Conservation (phyloP, 176 grass and related monocot genomes). For the Triticum urartu region DNA sequence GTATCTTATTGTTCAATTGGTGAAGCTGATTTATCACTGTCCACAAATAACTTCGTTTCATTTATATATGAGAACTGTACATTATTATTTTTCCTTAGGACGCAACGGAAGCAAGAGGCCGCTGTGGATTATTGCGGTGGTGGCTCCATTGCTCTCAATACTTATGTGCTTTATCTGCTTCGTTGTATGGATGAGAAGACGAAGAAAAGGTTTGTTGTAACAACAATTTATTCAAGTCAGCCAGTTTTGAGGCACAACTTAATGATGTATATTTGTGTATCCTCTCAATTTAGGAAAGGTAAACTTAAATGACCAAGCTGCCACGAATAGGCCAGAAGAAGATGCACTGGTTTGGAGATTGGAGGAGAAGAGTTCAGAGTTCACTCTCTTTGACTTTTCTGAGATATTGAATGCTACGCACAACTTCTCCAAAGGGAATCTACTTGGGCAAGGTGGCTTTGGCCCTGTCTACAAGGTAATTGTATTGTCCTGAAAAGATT, state of each 20-base stretch:
- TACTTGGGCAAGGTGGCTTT: conserved; percentile 58
- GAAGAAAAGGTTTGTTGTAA: conserved; percentile 19
- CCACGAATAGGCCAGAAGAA: not conserved
- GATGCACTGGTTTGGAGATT: not conserved
- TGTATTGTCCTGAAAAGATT: not conserved
- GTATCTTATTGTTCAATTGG: too few relatives aligned
- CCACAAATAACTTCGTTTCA: too few relatives aligned
- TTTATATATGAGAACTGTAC: not conserved
- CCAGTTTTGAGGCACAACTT: not conserved
- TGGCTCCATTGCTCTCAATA: not conserved
- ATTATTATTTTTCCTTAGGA: not conserved
- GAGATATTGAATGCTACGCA: conserved; percentile 21
- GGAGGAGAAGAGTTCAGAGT: conserved; percentile 30
- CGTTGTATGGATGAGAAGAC: not conserved
- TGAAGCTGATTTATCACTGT: too few relatives aligned
- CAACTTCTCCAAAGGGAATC: conserved; percentile 44
- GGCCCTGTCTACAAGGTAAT: conserved; percentile 64
- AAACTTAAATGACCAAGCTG: not conserved
- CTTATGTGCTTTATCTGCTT: not conserved
- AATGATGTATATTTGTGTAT: not conserved
- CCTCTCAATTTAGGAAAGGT: not conserved
- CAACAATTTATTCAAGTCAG: not conserved
- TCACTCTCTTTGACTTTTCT: conserved; percentile 23
- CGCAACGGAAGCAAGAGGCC: not conserved
- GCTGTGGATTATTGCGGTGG: conserved; percentile 7